phyloP scores from a whole-genome alignment of 2,329 filamentous ascomycete species.

The Phoma herbarum region DNA sequence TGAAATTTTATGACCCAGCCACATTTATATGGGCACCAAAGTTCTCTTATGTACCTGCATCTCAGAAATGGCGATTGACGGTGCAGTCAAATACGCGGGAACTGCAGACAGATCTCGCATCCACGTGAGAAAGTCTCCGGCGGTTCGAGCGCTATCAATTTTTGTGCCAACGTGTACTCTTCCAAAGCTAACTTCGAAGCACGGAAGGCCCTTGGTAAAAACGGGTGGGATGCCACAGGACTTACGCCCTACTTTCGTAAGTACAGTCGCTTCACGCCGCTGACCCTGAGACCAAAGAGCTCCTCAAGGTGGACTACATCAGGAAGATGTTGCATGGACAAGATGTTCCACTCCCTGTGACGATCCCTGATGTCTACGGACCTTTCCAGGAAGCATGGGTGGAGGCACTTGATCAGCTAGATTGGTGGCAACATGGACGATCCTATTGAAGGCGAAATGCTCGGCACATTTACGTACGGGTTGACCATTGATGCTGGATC shows the following conservation, averaged over 20 bases:
- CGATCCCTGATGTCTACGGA: neutral
- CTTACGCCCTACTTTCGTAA: neutral
- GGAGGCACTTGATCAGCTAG: neutral
- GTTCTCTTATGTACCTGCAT: neutral
- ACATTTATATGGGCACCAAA: neutral
- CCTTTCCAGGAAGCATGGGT: neutral
- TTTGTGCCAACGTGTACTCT: neutral
- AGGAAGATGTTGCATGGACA: neutral
- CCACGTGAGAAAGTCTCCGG: neutral
- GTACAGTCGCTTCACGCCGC: neutral
- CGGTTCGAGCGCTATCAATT: neutral
- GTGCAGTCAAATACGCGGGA: neutral
- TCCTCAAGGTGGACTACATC: neutral
- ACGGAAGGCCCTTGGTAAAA: neutral
- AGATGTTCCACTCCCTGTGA: neutral
- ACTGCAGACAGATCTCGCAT: neutral
- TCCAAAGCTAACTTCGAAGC: neutral
- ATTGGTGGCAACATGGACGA: neutral
- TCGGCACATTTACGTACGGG: neutral
- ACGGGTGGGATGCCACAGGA: neutral
- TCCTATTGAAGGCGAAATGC: neutral
- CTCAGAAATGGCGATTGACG: neutral
- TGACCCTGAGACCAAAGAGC: neutral
- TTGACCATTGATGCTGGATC: neutral
- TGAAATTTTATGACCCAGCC: neutral